Conservation (phyloP, 176 grass and related monocot species). For the Elymus sibiricus region DNA sequence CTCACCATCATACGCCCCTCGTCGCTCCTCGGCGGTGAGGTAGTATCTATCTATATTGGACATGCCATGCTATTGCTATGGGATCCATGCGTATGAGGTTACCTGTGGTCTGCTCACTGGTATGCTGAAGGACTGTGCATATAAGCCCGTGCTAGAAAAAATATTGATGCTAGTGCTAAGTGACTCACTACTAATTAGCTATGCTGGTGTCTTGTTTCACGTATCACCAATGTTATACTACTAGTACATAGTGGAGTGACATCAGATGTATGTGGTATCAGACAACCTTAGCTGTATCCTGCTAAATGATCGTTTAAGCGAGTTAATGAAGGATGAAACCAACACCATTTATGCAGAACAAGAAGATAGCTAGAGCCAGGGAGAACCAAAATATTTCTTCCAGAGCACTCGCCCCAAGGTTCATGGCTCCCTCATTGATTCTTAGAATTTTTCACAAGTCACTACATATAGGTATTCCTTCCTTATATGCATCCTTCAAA, state of each 20-base stretch:
- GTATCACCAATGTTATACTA: neutral
- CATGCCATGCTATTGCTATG: neutral
- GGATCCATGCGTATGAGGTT: neutral
- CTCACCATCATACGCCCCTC: constrained; percentile 76
- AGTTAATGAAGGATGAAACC: neutral
- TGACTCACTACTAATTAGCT: neutral
- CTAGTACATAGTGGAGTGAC: neutral
- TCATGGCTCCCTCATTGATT: neutral
- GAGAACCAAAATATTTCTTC: neutral
- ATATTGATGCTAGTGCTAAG: neutral
- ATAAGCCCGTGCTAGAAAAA: neutral
- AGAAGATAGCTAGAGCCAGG: neutral
- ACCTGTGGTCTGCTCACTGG: neutral
- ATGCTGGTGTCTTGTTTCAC: neutral
- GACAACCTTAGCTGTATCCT: neutral
- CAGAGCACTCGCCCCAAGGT: neutral
- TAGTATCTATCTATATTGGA: constrained; percentile 24
- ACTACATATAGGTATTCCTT: neutral
- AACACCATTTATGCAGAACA: neutral
- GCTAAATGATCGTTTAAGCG: neutral
- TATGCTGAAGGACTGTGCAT: neutral
- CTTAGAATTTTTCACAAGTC: neutral
- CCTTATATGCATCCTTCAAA: neutral
- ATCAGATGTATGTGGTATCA: neutral
- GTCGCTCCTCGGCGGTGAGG: constrained; percentile 89